These are phyloP conservation scores for Castanea mollissima DNA, from an alignment of 306 rosid genomes.

Conservation along the genomic window DNA sequence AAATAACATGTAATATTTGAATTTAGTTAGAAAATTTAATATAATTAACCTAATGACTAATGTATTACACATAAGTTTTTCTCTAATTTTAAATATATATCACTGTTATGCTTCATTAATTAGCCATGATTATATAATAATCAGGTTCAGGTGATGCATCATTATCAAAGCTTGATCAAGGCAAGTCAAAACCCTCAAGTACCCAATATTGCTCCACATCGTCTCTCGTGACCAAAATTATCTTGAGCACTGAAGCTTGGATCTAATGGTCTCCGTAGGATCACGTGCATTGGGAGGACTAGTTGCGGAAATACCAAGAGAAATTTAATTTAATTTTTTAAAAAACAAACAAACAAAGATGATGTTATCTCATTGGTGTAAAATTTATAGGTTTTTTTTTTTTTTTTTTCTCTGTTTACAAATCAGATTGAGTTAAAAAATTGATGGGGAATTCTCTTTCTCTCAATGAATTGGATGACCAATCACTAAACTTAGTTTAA, in stretches of 20 bases:
- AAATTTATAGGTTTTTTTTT: too few species aligned
- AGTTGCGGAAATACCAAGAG: not conserved
- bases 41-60: too few species aligned
- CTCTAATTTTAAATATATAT: not conserved
- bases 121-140: constrained; percentile 1
- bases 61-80: too few species aligned
- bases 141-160: constrained; percentile 23
- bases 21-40: too few species aligned
- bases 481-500: too few species aligned
- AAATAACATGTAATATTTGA: too few species aligned
- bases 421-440: too few species aligned
- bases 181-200: constrained; percentile 35
- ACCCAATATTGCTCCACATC: constrained; percentile 27
- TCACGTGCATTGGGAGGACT: constrained; percentile 26
- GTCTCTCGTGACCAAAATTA: constrained; percentile 26
- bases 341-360: too few species aligned
- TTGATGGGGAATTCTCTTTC: not conserved
- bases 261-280: not conserved
- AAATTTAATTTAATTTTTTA: not conserved
- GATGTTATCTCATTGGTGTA: too few species aligned
- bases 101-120: not conserved
- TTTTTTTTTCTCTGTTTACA: too few species aligned
- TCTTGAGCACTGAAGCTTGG: constrained; percentile 39
- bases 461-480: not conserved
- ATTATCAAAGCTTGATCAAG: constrained; percentile 32